These are phyloP conservation scores for Copromyces sp. DNA, from an alignment of 495 filamentous ascomycete species.

Conservation along the genomic window DNA sequence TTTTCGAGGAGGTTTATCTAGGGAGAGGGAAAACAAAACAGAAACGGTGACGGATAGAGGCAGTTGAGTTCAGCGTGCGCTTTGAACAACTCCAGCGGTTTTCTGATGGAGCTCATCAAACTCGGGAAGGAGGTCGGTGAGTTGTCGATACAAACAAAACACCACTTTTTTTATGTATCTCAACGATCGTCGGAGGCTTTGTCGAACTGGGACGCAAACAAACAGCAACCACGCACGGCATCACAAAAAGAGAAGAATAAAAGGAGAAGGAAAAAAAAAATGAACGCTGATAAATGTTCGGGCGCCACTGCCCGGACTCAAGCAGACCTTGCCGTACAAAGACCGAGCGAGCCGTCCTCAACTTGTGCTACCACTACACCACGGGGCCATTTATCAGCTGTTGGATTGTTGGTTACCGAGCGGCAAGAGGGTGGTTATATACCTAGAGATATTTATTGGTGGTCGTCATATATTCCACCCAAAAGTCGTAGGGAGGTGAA, in stretches of 20 bases:
- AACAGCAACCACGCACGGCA: not conserved
- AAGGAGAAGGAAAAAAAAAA: not conserved
- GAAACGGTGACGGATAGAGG: not conserved
- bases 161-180: not conserved
- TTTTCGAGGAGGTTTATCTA: slow-evolving; percentile 48
- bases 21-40: not conserved
- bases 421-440: not conserved
- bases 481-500: not conserved
- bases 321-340: not conserved
- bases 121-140: not conserved
- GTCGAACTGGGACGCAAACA: not conserved
- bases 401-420: not conserved
- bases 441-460: not conserved
- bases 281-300: not conserved
- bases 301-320: not conserved
- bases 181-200: not conserved
- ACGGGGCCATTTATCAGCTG: not conserved
- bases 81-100: not conserved
- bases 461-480: not conserved
- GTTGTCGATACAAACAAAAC: not conserved
- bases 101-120: too few species aligned
- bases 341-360: not conserved
- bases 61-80: not conserved
- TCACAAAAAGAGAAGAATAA: not conserved
- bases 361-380: not conserved